Evolutionary conservation across 2,329 filamentous ascomycete genomes (phyloP).

Genomic region (Pseudopithomyces chartarum): DNA sequence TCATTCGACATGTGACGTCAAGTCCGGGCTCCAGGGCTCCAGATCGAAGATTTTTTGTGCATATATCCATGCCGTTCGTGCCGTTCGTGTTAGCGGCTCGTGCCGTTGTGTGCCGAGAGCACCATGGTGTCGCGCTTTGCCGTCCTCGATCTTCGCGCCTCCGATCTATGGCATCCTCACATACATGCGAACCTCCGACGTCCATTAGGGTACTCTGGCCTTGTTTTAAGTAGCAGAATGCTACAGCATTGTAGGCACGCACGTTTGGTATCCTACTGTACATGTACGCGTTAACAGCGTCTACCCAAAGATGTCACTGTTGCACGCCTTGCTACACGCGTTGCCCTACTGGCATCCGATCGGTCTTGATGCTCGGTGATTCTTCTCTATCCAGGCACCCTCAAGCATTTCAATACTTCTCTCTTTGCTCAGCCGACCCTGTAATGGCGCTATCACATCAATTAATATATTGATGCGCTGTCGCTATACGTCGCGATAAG

Average conservation of each 20-base stretch:
- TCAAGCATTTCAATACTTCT: background rate
- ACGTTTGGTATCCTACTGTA: too few species aligned
- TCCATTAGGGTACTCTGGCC: too few species aligned
- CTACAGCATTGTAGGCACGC: too few species aligned
- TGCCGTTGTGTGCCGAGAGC: too few species aligned
- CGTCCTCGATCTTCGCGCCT: background rate
- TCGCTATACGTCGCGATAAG: slow-evolving; percentile 1
- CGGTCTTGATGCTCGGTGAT: background rate
- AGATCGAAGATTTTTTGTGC: too few species aligned
- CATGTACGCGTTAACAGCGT: too few species aligned
- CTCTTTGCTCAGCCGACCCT: slow-evolving; percentile 6
- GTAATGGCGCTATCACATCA: slow-evolving; percentile 20
- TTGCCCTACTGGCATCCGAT: background rate
- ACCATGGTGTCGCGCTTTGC: background rate
- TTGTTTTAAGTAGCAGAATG: too few species aligned
- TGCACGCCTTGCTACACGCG: too few species aligned
- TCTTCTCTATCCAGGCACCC: background rate
- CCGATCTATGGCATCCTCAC: background rate
- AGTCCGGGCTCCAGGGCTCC: too few species aligned
- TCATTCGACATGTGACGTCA: too few species aligned
- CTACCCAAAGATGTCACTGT: too few species aligned
- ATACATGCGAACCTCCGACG: background rate
- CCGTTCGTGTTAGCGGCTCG: background rate
- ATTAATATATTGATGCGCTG: slow-evolving; percentile 12
- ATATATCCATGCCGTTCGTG: background rate